Base-by-base conservation (phyloP, 371 early-diverging fungal species). In the Gilbertella persicaria region DNA sequence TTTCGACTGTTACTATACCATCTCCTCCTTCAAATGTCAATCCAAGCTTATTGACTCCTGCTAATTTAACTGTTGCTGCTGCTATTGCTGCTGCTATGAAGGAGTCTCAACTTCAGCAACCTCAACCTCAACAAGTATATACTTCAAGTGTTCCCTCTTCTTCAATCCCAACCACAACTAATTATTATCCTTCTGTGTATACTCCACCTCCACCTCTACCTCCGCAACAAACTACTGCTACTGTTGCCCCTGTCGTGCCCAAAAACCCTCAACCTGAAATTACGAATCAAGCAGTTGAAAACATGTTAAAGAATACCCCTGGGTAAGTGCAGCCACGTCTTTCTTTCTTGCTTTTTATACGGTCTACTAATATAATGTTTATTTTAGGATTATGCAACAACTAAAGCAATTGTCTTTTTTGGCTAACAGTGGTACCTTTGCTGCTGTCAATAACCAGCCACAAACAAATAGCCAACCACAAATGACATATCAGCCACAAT, bases 251-350 rank as follows among this genome's bases (percentile, higher is more conserved):
- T 20, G 20, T 12, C n/a, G 5, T 39, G 3, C 20, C 35, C 7
- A 25, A 21, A 8, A 7, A 17, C 16, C 7, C 10, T 5, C 53
- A 39, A 33, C 39, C 54, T 6, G 39, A 45, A 17, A 39, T 58
- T 5, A 35, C 42, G 12, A 36, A 35, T 12, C 35, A 53, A 26
- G 45, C 52, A n/a, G 46, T 58, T 3, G 47, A 59, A 37, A 33
- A 30, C 8, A 47, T 53, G 45, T 17, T 59, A 1, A 36, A 42
- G 21, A 53, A 53, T 13, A 59, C 53, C 20, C 60, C 60, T 28
- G 49, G 43, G 60, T 59, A 43, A 38, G 25, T 35, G 8, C 14
- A 28, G 9, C 28, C 28, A 4, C 28, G 5, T 36, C 16, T 25
- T 19, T 36, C 5, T 17, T 10, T 14, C 3, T 8, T 39, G 20